A percentile compares a stretch with the other conserved stretches of the same genome.
Evolutionary conservation across 208 protist genomes (phyloP).

Genomic region (Leishmania braziliensis): DNA sequence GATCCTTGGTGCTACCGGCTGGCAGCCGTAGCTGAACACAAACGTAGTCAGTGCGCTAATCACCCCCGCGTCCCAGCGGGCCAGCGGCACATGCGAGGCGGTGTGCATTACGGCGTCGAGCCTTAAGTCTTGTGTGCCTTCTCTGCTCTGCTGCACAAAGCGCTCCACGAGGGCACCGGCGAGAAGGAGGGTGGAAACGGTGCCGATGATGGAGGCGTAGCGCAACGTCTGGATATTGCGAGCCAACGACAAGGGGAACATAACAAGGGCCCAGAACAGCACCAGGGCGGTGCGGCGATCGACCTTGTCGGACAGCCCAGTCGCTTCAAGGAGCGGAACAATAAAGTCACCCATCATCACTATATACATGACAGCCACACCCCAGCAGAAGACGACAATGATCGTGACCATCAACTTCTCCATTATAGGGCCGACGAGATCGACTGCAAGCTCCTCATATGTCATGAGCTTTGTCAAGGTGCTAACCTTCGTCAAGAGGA

Average conservation of each 20-base stretch:
- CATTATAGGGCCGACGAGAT: constrained; percentile 47
- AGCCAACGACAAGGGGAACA: constrained; percentile 77
- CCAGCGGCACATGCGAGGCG: constrained; percentile 21
- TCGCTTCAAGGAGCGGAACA: constrained; percentile 41
- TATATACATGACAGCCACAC: constrained; percentile 83
- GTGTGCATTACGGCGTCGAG: background rate
- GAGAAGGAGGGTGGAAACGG: constrained; percentile 58
- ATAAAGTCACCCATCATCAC: constrained; percentile 86
- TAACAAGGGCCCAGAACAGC: constrained; percentile 81
- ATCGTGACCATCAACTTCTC: constrained; percentile 59
- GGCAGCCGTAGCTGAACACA: constrained; percentile 83
- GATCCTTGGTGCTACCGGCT: constrained; percentile 72
- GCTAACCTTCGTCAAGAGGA: constrained; percentile 64
- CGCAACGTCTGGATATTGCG: constrained; percentile 73
- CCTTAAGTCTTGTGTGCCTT: background rate
- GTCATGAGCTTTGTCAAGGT: constrained; percentile 57
- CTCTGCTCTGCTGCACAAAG: constrained; percentile 22
- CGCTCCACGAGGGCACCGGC: constrained; percentile 44
- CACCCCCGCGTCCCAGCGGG: constrained; percentile 37
- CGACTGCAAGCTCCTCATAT: constrained; percentile 70
- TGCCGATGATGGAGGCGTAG: constrained; percentile 75
- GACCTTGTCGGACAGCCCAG: constrained; percentile 34
- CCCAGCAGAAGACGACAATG: constrained; percentile 85
- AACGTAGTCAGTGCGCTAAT: constrained; percentile 62
- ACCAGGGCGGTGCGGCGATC: constrained; percentile 50